A percentile compares a stretch with the other conserved stretches of the same genome.
Conservation (phyloP, 208 protist genomes). For the Crithidia sp. region DNA sequence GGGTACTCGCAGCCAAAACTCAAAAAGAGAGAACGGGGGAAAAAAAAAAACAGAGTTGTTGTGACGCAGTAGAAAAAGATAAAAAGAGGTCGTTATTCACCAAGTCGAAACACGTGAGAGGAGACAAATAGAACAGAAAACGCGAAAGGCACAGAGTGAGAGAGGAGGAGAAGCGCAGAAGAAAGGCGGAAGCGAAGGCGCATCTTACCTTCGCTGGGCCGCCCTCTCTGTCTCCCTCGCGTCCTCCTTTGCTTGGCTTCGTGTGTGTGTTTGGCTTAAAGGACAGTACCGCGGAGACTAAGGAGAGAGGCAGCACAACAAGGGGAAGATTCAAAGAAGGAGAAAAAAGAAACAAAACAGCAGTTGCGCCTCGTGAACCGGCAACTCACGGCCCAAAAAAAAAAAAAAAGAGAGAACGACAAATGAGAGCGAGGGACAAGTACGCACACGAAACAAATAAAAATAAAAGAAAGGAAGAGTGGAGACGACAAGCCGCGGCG, state of each 20-base stretch:
- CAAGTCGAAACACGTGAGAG: background rate
- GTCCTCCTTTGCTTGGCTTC: too few species aligned
- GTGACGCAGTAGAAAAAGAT: background rate
- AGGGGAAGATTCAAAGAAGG: background rate
- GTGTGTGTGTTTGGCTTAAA: background rate
- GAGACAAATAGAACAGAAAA: slow-evolving; percentile 12
- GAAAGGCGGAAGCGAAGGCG: background rate
- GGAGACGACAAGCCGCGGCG: too few species aligned
- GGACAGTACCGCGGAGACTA: background rate
- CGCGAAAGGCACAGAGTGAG: background rate
- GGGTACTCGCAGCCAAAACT: background rate
- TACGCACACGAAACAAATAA: too few species aligned
- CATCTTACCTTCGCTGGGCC: too few species aligned
- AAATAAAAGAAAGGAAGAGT: too few species aligned
- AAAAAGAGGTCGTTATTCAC: background rate
- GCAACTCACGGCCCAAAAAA: background rate
- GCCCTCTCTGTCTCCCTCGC: too few species aligned
- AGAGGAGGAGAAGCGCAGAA: slow-evolving; percentile 12
- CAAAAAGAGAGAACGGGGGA: background rate
- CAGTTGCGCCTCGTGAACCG: background rate
- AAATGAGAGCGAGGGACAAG: slow-evolving; percentile 1
- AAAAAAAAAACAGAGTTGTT: background rate
- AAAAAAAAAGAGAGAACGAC: slow-evolving; percentile 8
- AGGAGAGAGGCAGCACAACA: too few species aligned
- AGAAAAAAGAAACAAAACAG: background rate